Base-by-base conservation (phyloP, 305 asterid genomes). In the Stenogyne calaminthoides region DNA sequence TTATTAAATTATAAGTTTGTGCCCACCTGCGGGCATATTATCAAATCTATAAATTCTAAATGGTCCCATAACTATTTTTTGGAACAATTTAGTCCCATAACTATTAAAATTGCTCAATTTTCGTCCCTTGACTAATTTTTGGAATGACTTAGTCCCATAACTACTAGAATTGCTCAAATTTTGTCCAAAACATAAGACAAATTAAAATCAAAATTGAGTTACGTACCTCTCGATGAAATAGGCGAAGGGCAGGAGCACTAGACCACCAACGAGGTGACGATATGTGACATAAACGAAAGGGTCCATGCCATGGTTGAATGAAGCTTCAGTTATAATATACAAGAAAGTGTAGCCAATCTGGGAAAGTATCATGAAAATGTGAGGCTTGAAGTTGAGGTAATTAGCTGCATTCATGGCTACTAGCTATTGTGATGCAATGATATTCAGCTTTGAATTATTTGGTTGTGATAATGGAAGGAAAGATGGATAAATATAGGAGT, bases 271-370 rank as follows among this genome's bases (percentile, higher is more conserved):
- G 1, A 83, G 62, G 49, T 87, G 89, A 29, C 96, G 81, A 60
- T 87, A 91, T 20, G 91, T 89, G n/a, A 91, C 80, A 10, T 91
- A 91, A 59, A 89, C 92, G 52, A 73, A 87, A 69, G 92, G 87
- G 37, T 89, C 80, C 96, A 91, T 86, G 39, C 96, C 96, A 72
- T 89, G 89, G 65, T 81, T 76, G 86, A 91, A 91, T 29, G 93
- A 89, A 49, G 96, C 96, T 66, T 89, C 32, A 3, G 60, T 55
- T 0, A 55, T 55, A 4, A 55, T 55, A 7, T 55, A 55, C 60
- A 55, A 19, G 60, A 55, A 55, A 9, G 60, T 55, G 60, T 55
- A 55, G 60, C 34, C 32, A 55, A 55, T 0, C 80, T 91, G 97
- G 57, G 88, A 69, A 15, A 89, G 20, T 74, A 82, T 80, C 96